phyloP scores from a whole-genome alignment of 306 rosid species.

The Vachellia pachyceras region DNA sequence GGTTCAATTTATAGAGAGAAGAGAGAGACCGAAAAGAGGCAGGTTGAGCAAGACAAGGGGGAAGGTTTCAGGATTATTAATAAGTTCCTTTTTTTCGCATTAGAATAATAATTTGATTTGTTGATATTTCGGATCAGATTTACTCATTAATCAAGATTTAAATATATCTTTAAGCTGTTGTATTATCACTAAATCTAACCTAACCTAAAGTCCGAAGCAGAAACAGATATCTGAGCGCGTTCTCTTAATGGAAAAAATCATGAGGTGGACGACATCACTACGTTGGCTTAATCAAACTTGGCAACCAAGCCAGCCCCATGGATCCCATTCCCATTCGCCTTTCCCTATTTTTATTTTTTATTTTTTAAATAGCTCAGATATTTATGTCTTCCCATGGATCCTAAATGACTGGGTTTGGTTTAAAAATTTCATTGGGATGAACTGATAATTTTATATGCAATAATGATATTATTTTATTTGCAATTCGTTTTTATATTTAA shows the following conservation, averaged over 20 bases:
- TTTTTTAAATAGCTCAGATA: not conserved
- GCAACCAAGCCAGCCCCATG: conserved; percentile 49
- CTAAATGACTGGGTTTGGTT: too few species aligned
- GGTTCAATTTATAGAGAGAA: not conserved
- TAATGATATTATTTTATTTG: too few species aligned
- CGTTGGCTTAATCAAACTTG: conserved; percentile 49
- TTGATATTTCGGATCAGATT: not conserved
- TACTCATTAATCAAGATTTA: not conserved
- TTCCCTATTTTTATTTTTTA: not conserved
- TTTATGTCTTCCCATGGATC: not conserved
- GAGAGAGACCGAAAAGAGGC: not conserved
- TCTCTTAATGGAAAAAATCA: not conserved
- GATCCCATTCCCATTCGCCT: not conserved
- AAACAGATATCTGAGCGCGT: not conserved
- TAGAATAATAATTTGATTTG: too few species aligned
- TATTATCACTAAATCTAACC: too few species aligned
- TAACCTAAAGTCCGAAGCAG: not conserved
- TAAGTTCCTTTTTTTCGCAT: not conserved
- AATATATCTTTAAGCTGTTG: not conserved
- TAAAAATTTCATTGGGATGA: not conserved
- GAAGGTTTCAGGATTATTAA: not conserved
- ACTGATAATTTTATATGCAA: too few species aligned
- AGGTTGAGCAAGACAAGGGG: not conserved
- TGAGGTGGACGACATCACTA: conserved; percentile 41
- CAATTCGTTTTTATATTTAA: not conserved